These are phyloP conservation scores for Penicillium soppii DNA, from an alignment of 495 filamentous ascomycete species.

Conservation along the genomic window DNA sequence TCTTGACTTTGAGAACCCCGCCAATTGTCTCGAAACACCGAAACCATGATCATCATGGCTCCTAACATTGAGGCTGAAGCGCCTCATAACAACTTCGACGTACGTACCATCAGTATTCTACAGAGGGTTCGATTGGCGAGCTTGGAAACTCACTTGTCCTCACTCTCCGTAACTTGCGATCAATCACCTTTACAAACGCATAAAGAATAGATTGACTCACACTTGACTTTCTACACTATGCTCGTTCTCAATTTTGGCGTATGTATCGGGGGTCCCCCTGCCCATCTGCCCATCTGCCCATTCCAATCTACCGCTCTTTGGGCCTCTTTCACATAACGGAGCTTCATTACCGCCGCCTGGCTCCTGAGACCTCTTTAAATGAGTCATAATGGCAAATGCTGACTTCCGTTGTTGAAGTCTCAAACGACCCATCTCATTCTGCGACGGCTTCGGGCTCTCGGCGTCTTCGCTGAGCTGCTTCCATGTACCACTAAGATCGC, in stretches of 20 bases:
- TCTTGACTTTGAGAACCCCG: neutral
- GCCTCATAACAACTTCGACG: no score
- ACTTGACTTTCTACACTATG: constrained; percentile 9
- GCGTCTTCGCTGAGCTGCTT: constrained; percentile 89
- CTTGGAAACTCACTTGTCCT: neutral
- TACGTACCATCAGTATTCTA: constrained; percentile 8
- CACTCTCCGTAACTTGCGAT: constrained; percentile 10
- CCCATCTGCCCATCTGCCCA: neutral
- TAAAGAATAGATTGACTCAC: neutral
- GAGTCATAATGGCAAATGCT: neutral
- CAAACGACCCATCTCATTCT: constrained; percentile 72
- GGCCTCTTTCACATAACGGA: constrained; percentile 5
- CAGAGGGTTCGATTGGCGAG: constrained; percentile 2
- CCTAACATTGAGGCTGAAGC: constrained; percentile 7
- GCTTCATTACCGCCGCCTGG: constrained; percentile 3
- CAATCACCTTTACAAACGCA: neutral
- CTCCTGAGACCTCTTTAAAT: neutral
- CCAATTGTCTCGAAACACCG: constrained; percentile 6
- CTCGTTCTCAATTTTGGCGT: constrained; percentile 7
- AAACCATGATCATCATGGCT: constrained; percentile 11
- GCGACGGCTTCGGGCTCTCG: constrained; percentile 74
- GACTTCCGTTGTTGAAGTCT: constrained; percentile 10
- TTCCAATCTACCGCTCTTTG: constrained; percentile 5
- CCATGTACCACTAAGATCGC: constrained; percentile 85
- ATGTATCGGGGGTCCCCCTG: neutral